phyloP scores from a whole-genome alignment of 2,329 filamentous ascomycete species.

The Gliomastix tumulicola region DNA sequence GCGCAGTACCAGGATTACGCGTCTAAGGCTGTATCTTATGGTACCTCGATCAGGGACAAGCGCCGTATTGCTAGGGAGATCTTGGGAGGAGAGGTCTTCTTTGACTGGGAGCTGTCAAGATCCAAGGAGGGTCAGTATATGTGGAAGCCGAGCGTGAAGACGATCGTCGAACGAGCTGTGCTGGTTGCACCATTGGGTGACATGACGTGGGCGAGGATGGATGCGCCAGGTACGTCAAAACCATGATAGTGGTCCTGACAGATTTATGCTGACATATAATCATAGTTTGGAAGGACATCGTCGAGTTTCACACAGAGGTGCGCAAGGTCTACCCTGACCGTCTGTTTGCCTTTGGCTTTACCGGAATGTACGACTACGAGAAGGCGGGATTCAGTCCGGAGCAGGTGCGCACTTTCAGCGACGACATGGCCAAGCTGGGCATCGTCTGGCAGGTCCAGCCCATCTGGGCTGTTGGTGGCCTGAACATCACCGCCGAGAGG shows the following conservation, averaged over 20 bases:
- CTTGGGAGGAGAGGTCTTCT: slow-evolving; percentile 15
- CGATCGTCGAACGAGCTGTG: slow-evolving; percentile 22
- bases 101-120: slow-evolving; percentile 26
- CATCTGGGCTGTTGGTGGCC: slow-evolving; percentile 25
- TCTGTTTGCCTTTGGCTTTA: slow-evolving; percentile 29
- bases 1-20: slow-evolving; percentile 17
- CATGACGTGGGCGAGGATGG: slow-evolving; percentile 26
- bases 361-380: slow-evolving; percentile 23
- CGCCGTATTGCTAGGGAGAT: slow-evolving; percentile 12
- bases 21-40: not conserved
- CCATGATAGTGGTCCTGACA: no score
- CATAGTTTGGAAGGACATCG: slow-evolving; percentile 22
- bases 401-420: slow-evolving; percentile 19
- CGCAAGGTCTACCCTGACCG: slow-evolving; percentile 24
- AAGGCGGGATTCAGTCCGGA: slow-evolving; percentile 23
- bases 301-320: slow-evolving; percentile 24
- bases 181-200: slow-evolving; percentile 25
- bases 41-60: not conserved
- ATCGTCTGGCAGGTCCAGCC: slow-evolving; percentile 33
- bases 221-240: slow-evolving; percentile 13
- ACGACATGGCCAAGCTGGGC: slow-evolving; percentile 25
- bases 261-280: no score
- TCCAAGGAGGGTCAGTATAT: slow-evolving; percentile 25
- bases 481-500: slow-evolving; percentile 22
- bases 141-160: slow-evolving; percentile 19